These are phyloP conservation scores for Exophiala xenobiotica DNA, from an alignment of 2,329 filamentous ascomycete species.

Conservation along the genomic window DNA sequence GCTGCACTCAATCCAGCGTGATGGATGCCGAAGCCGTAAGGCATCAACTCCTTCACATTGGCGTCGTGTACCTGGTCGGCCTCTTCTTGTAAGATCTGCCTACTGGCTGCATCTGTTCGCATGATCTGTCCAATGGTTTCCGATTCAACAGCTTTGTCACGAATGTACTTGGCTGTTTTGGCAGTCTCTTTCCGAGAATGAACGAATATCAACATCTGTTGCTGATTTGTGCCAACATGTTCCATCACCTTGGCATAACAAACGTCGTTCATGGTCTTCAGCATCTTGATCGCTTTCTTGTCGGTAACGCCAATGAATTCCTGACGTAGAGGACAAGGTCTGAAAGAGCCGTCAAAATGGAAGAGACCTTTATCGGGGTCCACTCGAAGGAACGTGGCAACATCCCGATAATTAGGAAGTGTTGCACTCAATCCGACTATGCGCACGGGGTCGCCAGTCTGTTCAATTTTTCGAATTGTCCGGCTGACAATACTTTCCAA, in stretches of 20 bases:
- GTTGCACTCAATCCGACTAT: constrained; percentile 92
- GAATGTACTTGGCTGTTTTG: constrained; percentile 93
- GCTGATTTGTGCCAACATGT: constrained; percentile 86
- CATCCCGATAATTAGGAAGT: constrained; percentile 92
- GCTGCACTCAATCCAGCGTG: constrained; percentile 94
- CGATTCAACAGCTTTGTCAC: constrained; percentile 94
- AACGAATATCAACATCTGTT: constrained; percentile 99
- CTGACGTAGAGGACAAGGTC: constrained; percentile 90
- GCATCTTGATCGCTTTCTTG: constrained; percentile 96
- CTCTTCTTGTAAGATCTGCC: constrained; percentile 84
- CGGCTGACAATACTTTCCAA: constrained; percentile 94
- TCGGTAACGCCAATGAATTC: constrained; percentile 98
- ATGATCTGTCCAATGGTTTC: constrained; percentile 97
- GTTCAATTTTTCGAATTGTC: constrained; percentile 88
- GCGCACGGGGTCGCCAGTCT: constrained; percentile 89
- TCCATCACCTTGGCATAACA: constrained; percentile 97
- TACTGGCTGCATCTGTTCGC: constrained; percentile 84
- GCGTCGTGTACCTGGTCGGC: constrained; percentile 77
- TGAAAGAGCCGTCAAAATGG: constrained; percentile 92
- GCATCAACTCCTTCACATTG: constrained; percentile 89
- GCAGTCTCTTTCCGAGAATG: constrained; percentile 98
- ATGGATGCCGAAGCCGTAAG: constrained; percentile 97
- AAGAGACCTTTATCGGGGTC: constrained; percentile 83
- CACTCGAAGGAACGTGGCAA: constrained; percentile 90
- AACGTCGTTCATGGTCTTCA: constrained; percentile 99